Evolutionary conservation across 495 filamentous ascomycete species (phyloP).

Genomic region (Aspergillus avenaceus): DNA sequence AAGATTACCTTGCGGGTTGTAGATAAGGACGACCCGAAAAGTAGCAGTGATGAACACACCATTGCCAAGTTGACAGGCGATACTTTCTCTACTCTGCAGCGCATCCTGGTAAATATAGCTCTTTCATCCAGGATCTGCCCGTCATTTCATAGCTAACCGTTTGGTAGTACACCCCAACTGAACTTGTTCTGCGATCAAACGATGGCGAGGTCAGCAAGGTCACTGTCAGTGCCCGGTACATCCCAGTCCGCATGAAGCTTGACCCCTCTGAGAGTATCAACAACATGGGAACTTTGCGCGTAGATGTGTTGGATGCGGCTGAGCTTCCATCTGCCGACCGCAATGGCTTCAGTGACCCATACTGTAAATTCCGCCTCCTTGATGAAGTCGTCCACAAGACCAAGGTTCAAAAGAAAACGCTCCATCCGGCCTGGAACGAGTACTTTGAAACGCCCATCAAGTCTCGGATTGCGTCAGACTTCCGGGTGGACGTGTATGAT

Average conservation of each 20-base stretch:
- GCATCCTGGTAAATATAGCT: conserved; percentile 65
- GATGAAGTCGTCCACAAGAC: conserved; percentile 88
- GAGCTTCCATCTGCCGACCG: conserved; percentile 89
- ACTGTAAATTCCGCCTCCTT: conserved; percentile 88
- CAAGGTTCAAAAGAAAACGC: conserved; percentile 91
- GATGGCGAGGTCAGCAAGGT: conserved; percentile 75
- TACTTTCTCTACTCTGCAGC: conserved; percentile 79
- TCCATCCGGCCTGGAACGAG: conserved; percentile 94
- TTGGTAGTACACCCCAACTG: conserved; percentile 79
- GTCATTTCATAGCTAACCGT: conserved; percentile 14
- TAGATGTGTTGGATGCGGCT: conserved; percentile 83
- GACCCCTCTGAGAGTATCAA: conserved; percentile 96
- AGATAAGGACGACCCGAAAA: conserved; percentile 68
- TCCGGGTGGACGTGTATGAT: conserved; percentile 81
- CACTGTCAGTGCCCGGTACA: conserved; percentile 87
- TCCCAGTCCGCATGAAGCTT: conserved; percentile 88
- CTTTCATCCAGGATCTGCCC: neutral
- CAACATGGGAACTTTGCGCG: conserved; percentile 90
- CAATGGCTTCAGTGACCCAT: conserved; percentile 95
- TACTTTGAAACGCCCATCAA: conserved; percentile 80
- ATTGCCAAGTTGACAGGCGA: conserved; percentile 80
- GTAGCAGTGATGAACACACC: conserved; percentile 64
- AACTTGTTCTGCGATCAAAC: conserved; percentile 68
- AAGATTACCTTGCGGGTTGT: conserved; percentile 83
- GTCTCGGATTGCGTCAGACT: conserved; percentile 79